Conservation (phyloP, 192 early-diverging fungal species). For the Podila epicladia region DNA sequence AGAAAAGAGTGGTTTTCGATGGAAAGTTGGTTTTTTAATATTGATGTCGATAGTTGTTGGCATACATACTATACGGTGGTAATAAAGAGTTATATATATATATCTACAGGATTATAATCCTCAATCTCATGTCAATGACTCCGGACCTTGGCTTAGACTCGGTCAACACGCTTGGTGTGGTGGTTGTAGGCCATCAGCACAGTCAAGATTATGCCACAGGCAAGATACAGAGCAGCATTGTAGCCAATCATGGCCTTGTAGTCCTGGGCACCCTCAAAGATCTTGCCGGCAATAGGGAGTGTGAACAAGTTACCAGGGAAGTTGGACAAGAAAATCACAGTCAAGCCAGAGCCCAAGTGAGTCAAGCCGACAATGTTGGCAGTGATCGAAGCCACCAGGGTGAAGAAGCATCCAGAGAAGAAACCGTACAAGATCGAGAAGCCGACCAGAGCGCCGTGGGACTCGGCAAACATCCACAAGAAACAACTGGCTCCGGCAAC, state of each 20-base stretch:
- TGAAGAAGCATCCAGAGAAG: constrained; percentile 49
- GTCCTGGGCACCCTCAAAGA: constrained; percentile 15
- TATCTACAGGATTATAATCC: not conserved
- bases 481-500: constrained; percentile 31
- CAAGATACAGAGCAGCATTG: constrained; percentile 41
- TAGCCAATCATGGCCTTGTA: constrained; percentile 45
- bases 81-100: not conserved
- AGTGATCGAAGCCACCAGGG: constrained; percentile 41
- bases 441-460: constrained; percentile 27
- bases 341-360: constrained; percentile 51
- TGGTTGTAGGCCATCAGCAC: constrained; percentile 44
- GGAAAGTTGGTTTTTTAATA: too few species aligned
- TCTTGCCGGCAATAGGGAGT: constrained; percentile 39
- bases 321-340: constrained; percentile 53
- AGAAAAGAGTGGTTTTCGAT: too few species aligned
- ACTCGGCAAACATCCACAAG: constrained; percentile 55
- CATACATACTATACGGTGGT: not conserved
- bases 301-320: constrained; percentile 47
- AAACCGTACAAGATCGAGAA: constrained; percentile 45
- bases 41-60: too few species aligned
- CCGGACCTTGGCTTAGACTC: constrained; percentile 1
- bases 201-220: constrained; percentile 1
- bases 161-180: constrained; percentile 29
- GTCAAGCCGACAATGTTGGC: constrained; percentile 62
- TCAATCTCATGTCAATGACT: not conserved